phyloP scores from a whole-genome alignment of 2,329 filamentous ascomycete genomes.

The Cercospora sp. region DNA sequence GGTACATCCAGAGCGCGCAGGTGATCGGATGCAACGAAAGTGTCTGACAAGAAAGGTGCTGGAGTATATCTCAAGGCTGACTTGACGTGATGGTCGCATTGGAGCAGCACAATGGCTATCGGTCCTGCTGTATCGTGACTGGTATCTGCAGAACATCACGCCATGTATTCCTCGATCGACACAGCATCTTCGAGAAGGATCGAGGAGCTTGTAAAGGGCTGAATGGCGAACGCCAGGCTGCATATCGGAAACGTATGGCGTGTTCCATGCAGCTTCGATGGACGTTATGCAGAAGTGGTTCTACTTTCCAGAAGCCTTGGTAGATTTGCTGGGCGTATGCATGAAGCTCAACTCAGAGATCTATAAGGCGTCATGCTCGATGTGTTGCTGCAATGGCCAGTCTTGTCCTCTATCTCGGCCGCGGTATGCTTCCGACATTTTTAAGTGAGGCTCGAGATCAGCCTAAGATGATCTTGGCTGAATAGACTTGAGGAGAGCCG shows the following conservation, averaged over 20 bases:
- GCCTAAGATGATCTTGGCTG: background rate
- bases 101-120: background rate
- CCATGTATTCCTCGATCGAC: background rate
- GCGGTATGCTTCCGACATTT: background rate
- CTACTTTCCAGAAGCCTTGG: background rate
- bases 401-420: background rate
- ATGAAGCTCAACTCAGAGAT: background rate
- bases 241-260: background rate
- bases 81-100: background rate
- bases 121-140: background rate
- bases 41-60: background rate
- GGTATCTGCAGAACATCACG: background rate
- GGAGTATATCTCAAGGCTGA: background rate
- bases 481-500: background rate
- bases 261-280: background rate
- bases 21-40: no score
- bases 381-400: background rate
- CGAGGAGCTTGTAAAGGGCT: background rate
- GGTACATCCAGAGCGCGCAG: no score
- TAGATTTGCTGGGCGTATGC: background rate
- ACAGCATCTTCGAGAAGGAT: background rate
- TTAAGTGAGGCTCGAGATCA: no score
- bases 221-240: background rate
- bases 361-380: no score
- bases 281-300: background rate